These are phyloP conservation scores for Yamadazyma takamatsuzukensis DNA, from an alignment of 805 yeast genomes.

Conservation along the genomic window DNA sequence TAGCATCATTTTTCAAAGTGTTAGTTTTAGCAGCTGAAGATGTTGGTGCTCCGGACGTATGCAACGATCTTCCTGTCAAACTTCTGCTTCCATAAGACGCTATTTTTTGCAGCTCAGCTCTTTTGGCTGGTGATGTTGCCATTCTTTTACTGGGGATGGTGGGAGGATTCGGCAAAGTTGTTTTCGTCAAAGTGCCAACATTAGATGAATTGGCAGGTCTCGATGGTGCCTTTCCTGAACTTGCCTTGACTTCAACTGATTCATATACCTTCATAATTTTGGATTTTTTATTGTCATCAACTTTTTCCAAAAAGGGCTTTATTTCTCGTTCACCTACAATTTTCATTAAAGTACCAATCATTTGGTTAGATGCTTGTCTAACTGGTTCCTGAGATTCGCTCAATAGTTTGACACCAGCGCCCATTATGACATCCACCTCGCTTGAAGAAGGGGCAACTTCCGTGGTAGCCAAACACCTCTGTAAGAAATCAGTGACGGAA, in stretches of 20 bases:
- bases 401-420: conserved; percentile 56
- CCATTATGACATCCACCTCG: conserved; percentile 59
- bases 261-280: conserved; percentile 63
- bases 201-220: conserved; percentile 1
- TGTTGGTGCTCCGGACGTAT: conserved; percentile 15
- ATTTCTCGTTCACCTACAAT: conserved; percentile 74
- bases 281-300: conserved; percentile 69
- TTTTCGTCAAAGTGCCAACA: conserved; percentile 7
- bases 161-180: conserved; percentile 13
- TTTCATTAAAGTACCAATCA: conserved; percentile 79
- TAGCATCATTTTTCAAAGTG: conserved; percentile 2
- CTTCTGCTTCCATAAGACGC: conserved; percentile 34
- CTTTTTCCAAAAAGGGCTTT: conserved; percentile 54
- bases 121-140: conserved; percentile 67
- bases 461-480: conserved; percentile 57
- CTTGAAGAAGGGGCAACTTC: conserved; percentile 43
- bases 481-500: conserved; percentile 63
- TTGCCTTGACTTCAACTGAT: conserved; percentile 48
- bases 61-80: conserved; percentile 41
- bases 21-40: conserved; percentile 3
- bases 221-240: conserved; percentile 3
- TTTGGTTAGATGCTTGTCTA: conserved; percentile 71
- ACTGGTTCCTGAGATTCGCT: conserved; percentile 83
- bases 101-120: conserved; percentile 28
- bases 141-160: conserved; percentile 63